These are phyloP conservation scores for Thuidium tamariscinum DNA, from an alignment of 225 moss, liverwort and hornwort genomes.

Conservation along the genomic window DNA sequence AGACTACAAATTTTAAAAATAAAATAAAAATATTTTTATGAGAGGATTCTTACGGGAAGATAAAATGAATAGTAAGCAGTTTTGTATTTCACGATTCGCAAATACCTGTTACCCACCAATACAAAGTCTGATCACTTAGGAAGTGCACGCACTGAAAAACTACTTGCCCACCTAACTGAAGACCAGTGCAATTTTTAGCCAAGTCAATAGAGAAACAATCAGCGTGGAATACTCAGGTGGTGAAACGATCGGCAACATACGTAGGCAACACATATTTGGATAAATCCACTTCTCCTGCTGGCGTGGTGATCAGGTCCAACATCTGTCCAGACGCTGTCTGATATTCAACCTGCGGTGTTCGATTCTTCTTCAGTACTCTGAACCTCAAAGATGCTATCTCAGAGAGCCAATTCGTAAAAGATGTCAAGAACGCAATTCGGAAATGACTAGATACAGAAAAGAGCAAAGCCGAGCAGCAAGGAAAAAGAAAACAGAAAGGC, in stretches of 20 bases:
- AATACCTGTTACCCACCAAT: conserved; percentile 37
- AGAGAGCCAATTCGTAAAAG: neutral
- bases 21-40: neutral
- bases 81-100: conserved; percentile 90
- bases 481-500: neutral
- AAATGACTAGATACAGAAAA: neutral
- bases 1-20: neutral
- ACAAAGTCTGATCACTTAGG: neutral
- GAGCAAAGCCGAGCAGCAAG: neutral
- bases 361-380: neutral
- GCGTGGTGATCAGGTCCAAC: conserved; percentile 60
- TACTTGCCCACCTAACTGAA: neutral
- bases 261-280: conserved; percentile 55
- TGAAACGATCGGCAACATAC: neutral
- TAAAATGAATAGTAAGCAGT: conserved; percentile 97
- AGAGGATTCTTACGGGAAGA: conserved; percentile 60
- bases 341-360: conserved; percentile 38
- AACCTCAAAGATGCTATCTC: neutral
- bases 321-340: conserved; percentile 59
- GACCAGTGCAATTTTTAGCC: neutral
- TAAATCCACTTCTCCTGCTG: conserved; percentile 58
- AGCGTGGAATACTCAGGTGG: neutral
- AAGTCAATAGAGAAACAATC: neutral
- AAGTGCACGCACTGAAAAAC: neutral
- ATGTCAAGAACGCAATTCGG: neutral